Conservation (phyloP, 768 basidiomycete genomes). For the Rhodosporidiobolus odoratus region DNA sequence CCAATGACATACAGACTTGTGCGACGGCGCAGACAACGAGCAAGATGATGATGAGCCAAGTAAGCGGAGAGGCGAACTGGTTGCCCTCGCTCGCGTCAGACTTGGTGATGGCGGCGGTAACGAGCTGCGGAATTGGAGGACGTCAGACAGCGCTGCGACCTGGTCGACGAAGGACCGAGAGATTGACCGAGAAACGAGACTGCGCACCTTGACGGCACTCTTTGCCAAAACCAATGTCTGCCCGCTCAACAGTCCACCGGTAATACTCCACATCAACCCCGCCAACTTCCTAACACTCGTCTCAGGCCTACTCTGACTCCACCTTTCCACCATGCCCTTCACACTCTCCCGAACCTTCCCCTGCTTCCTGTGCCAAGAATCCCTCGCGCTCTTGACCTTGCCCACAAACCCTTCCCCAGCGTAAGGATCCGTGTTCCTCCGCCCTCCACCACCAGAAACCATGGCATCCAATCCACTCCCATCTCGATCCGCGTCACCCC, state of each 20-base stretch:
- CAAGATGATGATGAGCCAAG: slow-evolving; percentile 60
- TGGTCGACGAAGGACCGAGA: slow-evolving; percentile 57
- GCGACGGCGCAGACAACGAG: slow-evolving; percentile 67
- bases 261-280: slow-evolving; percentile 90
- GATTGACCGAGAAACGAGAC: background rate
- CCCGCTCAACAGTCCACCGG: slow-evolving; percentile 84
- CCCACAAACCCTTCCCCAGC: slow-evolving; percentile 54
- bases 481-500: slow-evolving; percentile 26
- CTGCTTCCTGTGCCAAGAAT: background rate
- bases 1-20: slow-evolving; percentile 80
- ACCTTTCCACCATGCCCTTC: slow-evolving; percentile 16
- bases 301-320: slow-evolving; percentile 50
- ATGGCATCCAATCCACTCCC: slow-evolving; percentile 17
- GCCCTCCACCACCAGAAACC: slow-evolving; percentile 23
- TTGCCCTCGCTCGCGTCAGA: slow-evolving; percentile 27
- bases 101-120: slow-evolving; percentile 26
- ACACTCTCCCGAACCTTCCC: slow-evolving; percentile 9
- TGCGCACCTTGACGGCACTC: slow-evolving; percentile 55
- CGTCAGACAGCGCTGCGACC: background rate
- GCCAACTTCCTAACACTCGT: slow-evolving; percentile 81
- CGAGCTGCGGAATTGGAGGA: slow-evolving; percentile 53
- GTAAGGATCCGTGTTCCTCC: slow-evolving; percentile 40
- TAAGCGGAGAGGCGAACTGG: slow-evolving; percentile 33
- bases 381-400: slow-evolving; percentile 2
- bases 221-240: slow-evolving; percentile 81